Base-by-base conservation (phyloP, 176 grass and related monocot genomes). In the Alloteropsis semialata region DNA sequence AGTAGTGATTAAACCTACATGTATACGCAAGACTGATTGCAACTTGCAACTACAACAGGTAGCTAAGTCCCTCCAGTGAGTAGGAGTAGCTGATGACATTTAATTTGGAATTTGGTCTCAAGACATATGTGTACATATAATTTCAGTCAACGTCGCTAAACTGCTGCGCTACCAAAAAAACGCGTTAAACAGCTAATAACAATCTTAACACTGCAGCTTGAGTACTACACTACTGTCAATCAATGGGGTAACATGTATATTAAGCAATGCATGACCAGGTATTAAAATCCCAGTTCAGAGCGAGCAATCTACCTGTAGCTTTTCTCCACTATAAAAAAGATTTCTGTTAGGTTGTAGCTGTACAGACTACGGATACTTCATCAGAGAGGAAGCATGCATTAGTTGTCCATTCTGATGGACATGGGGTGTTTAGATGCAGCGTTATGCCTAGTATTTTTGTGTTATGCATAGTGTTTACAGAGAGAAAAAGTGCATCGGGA, bases 231-330 rank as follows among this genome's bases (percentile, higher is more conserved):
- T 68, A 24, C 27, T 48, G 65, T 16, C 34, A 72, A 73, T 42
- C 74, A 83, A 56, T 70, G 27, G n/a, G 12, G 13, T 69, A 61
- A 41, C 34, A 69, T 50, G 34, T 19, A 55, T 3, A 70, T 33
- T n/a, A 78, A 53, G 73, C 15, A 80, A 60, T 59, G 16, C 51
- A 75, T 74, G 39, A 48, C 58, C 10, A 24, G 16, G 65, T 41
- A 61, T 74, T 45, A 81, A 72, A 65, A 77, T 86, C 65, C 65
- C 65, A 81, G 64, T 72, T 33, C 37, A 90, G 34, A 82, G 59
- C 76, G 74, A 89, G 44, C 38, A 84, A 30, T 17, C 58, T 32
- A 84, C 63, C 33, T 69, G 64, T 12, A 29, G 32, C 25, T 55
- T 27, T 38, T 51, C 22, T 10, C 59, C 50, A 39, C 50, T 39